Conservation (phyloP, 2,329 filamentous ascomycete genomes). For the Ampelomyces quisqualis region DNA sequence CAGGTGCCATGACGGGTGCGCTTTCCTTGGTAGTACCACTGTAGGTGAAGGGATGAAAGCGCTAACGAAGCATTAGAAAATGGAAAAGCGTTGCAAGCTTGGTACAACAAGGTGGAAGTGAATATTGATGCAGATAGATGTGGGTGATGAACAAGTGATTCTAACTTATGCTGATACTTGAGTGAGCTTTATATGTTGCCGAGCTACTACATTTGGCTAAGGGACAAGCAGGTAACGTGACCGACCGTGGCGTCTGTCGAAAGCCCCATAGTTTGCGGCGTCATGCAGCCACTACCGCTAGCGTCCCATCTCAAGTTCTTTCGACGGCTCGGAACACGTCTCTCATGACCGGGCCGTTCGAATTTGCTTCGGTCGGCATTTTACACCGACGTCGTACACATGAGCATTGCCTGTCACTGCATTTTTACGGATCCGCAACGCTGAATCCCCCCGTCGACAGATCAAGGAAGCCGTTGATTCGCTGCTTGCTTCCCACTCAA, state of each 20-base stretch:
- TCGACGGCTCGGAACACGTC: background rate
- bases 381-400: no score
- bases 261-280: conserved; percentile 1
- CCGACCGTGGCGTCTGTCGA: background rate
- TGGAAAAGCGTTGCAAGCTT: no score
- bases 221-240: background rate
- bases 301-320: background rate
- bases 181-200: background rate
- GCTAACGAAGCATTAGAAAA: background rate
- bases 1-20: conserved; percentile 3
- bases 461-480: no score
- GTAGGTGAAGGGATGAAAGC: background rate
- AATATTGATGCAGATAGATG: no score
- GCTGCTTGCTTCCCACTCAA: no score
- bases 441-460: no score
- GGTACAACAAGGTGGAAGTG: no score
- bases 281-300: conserved; percentile 1
- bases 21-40: background rate
- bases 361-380: background rate
- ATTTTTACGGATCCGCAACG: no score
- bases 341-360: conserved; percentile 1
- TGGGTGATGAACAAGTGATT: no score
- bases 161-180: no score
- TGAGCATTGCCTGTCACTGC: no score
- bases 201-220: background rate